Evolutionary conservation across 2,329 filamentous ascomycete genomes (phyloP).

Genomic region (Lasiodiplodia citricola): DNA sequence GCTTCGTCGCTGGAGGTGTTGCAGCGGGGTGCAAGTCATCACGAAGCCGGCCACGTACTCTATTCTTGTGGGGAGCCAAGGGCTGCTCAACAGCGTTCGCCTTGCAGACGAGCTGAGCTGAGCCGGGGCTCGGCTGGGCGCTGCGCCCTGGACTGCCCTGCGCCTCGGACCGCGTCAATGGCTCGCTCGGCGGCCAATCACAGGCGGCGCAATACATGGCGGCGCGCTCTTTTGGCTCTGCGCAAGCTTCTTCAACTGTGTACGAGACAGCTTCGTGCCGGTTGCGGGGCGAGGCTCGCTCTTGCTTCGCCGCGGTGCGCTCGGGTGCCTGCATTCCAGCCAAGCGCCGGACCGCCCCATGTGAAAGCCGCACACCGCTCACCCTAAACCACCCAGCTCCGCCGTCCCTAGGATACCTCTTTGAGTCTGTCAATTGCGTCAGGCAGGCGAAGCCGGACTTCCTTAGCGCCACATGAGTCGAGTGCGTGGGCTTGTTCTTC

Average conservation of each 20-base stretch:
- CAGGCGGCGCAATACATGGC: background rate
- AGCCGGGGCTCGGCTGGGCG: background rate
- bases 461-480: conserved; percentile 23
- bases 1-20: background rate
- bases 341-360: conserved; percentile 15
- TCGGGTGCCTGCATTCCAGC: conserved; percentile 16
- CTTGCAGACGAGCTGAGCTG: conserved; percentile 7
- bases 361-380: conserved; percentile 20
- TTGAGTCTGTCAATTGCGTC: conserved; percentile 17
- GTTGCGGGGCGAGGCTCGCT: conserved; percentile 6
- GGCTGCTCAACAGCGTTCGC: background rate
- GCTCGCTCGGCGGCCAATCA: conserved; percentile 11
- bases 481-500: conserved; percentile 20
- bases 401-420: conserved; percentile 4
- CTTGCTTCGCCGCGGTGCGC: background rate
- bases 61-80: background rate
- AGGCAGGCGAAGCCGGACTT: conserved; percentile 11
- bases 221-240: background rate
- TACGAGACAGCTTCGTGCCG: conserved; percentile 7
- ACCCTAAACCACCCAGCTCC: background rate
- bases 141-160: background rate
- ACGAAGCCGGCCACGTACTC: background rate
- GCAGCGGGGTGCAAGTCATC: background rate
- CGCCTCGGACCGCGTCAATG: background rate
- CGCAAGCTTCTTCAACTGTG: conserved; percentile 2